Conservation (phyloP, 2,329 filamentous ascomycete species). For the Juglanconis sp. region DNA sequence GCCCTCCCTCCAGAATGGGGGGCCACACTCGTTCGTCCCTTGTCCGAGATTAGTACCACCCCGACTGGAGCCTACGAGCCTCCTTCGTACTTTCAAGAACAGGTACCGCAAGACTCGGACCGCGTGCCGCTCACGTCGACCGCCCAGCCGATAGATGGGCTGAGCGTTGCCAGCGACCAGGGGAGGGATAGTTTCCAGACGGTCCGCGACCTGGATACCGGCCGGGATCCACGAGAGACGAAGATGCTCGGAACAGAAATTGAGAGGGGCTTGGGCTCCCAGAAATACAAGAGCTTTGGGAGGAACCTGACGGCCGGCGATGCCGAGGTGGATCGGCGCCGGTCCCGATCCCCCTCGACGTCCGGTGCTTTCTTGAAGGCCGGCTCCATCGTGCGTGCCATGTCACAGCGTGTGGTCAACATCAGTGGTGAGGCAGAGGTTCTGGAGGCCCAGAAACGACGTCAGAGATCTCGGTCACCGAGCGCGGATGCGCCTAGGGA, state of each 20-base stretch:
- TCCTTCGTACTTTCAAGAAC: constrained; percentile 18
- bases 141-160: constrained; percentile 52
- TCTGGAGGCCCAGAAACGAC: constrained; percentile 67
- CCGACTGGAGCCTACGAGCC: constrained; percentile 20
- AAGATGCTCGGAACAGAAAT: constrained; percentile 55
- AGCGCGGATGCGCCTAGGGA: constrained; percentile 50
- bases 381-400: constrained; percentile 73
- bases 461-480: constrained; percentile 56
- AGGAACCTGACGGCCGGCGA: constrained; percentile 51
- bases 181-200: constrained; percentile 56
- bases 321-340: constrained; percentile 33
- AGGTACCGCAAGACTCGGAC: constrained; percentile 53
- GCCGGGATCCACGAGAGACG: constrained; percentile 46
- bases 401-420: constrained; percentile 97
- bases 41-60: constrained; percentile 22
- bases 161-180: constrained; percentile 39
- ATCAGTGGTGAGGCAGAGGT: constrained; percentile 89
- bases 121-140: constrained; percentile 54
- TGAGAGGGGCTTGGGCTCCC: constrained; percentile 54
- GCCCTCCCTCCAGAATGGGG: constrained; percentile 49
- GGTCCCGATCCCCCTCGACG: constrained; percentile 61
- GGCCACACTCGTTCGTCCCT: constrained; percentile 22
- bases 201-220: constrained; percentile 53
- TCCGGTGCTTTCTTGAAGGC: constrained; percentile 65
- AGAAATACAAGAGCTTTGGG: constrained; percentile 56